Conservation (phyloP, 83 land plant genomes). For the Diphasiastrum complanatum region DNA sequence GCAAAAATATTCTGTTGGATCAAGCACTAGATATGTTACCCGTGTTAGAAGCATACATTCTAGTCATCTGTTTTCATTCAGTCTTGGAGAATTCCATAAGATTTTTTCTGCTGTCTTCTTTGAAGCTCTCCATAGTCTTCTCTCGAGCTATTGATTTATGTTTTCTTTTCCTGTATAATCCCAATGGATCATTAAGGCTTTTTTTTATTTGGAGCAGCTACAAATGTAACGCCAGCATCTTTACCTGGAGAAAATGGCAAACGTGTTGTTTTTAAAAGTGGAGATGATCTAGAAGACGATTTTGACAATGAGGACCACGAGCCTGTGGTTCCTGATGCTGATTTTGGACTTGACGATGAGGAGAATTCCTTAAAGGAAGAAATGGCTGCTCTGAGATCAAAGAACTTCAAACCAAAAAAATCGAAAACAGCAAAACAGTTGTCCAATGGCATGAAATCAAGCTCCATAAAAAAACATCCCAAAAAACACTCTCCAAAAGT, state of each 20-base stretch:
- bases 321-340: neutral
- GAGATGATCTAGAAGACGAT: conserved; percentile 96
- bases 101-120: neutral
- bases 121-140: too few relatives aligned
- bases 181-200: too few relatives aligned
- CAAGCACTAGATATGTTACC: neutral
- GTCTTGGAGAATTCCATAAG: neutral
- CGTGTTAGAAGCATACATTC: neutral
- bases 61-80: neutral
- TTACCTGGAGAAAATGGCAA: conserved; percentile 28
- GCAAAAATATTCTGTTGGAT: neutral
- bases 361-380: neutral
- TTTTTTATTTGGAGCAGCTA: conserved; percentile 29
- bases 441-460: neutral
- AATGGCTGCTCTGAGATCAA: neutral
- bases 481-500: conserved; percentile 1
- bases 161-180: too few relatives aligned
- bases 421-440: too few relatives aligned
- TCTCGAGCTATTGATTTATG: too few relatives aligned
- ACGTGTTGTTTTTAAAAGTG: conserved; percentile 52
- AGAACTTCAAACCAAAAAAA: too few relatives aligned
- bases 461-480: neutral
- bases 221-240: conserved; percentile 25
- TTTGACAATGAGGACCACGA: conserved; percentile 40
- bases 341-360: conserved; percentile 10